A percentile compares a stretch with the other conserved stretches of the same genome.
These are phyloP conservation scores for Adenanthera pavonina DNA, from an alignment of 306 rosid genomes.

Conservation along the genomic window DNA sequence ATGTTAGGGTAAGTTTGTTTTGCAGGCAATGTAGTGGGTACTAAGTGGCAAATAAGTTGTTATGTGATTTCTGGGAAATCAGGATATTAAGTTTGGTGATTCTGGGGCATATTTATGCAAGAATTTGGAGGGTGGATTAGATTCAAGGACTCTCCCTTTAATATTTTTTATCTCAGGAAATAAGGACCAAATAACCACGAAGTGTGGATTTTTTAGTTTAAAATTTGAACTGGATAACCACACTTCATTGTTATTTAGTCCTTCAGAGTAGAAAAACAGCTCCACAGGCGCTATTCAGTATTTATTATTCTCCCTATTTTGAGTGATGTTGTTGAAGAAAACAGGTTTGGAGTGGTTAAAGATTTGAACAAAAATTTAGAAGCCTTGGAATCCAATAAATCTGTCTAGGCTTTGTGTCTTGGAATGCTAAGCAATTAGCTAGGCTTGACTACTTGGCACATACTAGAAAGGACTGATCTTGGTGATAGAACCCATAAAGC, in stretches of 20 bases:
- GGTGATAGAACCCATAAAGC: slow-evolving; percentile 6
- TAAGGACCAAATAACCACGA: neutral
- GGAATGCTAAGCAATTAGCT: slow-evolving; percentile 20
- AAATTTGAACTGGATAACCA: neutral
- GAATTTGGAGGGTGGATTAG: neutral
- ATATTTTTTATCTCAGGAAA: neutral
- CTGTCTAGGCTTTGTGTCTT: neutral
- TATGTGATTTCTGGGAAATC: neutral
- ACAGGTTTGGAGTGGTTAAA: neutral
- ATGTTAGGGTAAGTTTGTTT: neutral
- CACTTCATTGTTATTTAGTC: neutral
- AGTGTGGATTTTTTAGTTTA: neutral
- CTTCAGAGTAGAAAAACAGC: neutral
- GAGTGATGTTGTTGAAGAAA: neutral
- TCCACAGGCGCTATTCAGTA: neutral
- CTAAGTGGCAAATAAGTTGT: neutral
- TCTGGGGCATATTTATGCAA: neutral
- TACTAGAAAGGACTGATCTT: slow-evolving; percentile 2
- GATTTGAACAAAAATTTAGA: neutral
- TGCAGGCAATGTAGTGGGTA: neutral
- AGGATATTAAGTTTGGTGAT: neutral
- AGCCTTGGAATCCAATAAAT: neutral
- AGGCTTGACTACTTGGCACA: neutral
- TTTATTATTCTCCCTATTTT: neutral
- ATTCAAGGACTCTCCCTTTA: neutral